phyloP scores from a whole-genome alignment of 371 early-diverging fungal genomes.

The Apophysomyces variabilis region DNA sequence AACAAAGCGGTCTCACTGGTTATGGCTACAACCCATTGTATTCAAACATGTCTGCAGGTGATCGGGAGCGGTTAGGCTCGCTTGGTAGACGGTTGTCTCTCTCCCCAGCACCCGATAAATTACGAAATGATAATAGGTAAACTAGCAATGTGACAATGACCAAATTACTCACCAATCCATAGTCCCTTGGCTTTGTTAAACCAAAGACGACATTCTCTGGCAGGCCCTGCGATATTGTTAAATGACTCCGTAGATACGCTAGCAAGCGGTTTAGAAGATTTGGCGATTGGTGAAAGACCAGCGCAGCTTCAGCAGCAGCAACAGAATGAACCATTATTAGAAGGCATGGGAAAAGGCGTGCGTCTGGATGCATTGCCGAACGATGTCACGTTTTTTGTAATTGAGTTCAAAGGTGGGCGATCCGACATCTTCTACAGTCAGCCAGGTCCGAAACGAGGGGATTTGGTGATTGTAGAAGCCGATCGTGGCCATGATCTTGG shows the following conservation, averaged over 20 bases:
- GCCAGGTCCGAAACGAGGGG: conserved; percentile 42
- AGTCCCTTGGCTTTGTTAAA: conserved; percentile 16
- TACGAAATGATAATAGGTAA: conserved; percentile 19
- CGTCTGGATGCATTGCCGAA: conserved; percentile 52
- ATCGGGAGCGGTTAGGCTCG: conserved; percentile 29
- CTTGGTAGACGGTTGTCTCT: conserved; percentile 40
- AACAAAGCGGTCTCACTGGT: background rate
- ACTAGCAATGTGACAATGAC: background rate
- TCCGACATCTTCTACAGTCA: conserved; percentile 83
- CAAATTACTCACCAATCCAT: background rate
- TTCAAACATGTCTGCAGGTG: conserved; percentile 22
- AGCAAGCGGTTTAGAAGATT: conserved; percentile 14
- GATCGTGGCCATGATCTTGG: conserved; percentile 97
- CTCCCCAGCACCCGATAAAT: conserved; percentile 25
- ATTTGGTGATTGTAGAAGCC: conserved; percentile 94
- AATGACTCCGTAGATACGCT: conserved; percentile 13
- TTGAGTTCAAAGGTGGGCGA: conserved; percentile 91
- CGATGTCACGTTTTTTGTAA: conserved; percentile 72
- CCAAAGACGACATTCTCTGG: conserved; percentile 45
- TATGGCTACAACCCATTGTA: conserved; percentile 8
- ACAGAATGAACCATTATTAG: conserved; percentile 21
- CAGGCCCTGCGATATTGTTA: conserved; percentile 26
- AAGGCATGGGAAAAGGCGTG: conserved; percentile 59
- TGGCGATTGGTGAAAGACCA: conserved; percentile 13
- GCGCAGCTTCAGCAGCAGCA: conserved; percentile 10